Evolutionary conservation across 2,329 filamentous ascomycete genomes (phyloP), one percentile per base, ranked within the genome.

Genomic region (Calonectria pauciramosa): DNA sequence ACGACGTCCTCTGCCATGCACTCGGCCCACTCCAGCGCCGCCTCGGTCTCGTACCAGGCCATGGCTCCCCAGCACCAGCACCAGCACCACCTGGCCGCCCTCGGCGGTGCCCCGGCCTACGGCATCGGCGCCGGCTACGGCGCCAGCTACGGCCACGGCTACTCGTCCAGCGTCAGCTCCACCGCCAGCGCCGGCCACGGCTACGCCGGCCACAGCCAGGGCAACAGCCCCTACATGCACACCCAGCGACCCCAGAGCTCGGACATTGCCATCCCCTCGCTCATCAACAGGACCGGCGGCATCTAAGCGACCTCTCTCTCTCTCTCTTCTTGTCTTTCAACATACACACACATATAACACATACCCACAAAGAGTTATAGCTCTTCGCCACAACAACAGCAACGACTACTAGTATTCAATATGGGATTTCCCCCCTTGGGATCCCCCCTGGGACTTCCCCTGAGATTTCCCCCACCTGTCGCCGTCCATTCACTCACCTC

Each of bases 191-290:
- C 75, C 32, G 82, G 81, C n/a, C 84, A 87, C 76, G 82, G 84
- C 1, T 83, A 84, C 32, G 78, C 79, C 18, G 77, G 79, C 7
- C 77, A 82, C 70, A 81, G 80, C 67, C 85, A 86, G 76, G 85
- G 84, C 14, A 84, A 83, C 34, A 89, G 88, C 72, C 87, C 88
- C 4, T 90, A 90, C 72, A 81, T 90, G 83, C 84, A 79, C 76
- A 84, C 85, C 11, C 86, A 88, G 77, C 84, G 90, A 52, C 85
- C 91, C 70, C 86, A 90, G 8, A 90, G 89, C 76, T 88, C 89
- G 64, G 91, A 92, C 78, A 92, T 93, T 90, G 90, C 89, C 30
- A 92, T 93, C 78, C 89, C 89, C 67, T 86, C 89, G 66, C 89
- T 92, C 73, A 90, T 92, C 78, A 91, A 92, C 82, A 86, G 89